Base-by-base conservation (phyloP, 257 asterid species). In the Ocimum tenuiflorum region DNA sequence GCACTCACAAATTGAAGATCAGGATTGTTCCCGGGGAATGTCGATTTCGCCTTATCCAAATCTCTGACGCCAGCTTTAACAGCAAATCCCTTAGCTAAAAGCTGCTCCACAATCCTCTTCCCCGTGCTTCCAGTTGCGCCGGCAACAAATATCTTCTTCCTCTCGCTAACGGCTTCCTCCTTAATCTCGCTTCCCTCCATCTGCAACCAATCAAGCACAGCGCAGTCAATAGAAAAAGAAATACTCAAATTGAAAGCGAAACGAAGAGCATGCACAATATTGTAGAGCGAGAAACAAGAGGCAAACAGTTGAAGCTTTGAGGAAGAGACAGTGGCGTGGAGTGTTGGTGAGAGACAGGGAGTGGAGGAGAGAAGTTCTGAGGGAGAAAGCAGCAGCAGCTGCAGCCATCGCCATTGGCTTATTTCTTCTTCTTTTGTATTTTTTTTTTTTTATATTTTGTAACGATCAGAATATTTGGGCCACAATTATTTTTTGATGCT, bases 121-220 rank as follows among this genome's bases (percentile, higher is more conserved):
- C 98, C 98, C 8, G 98, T 91, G 70, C 76, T 89, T 24, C 98
- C 98, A 23, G 94, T 77, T 7, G 98, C 98, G 20, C 98, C 98
- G 3, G 96, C 98, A 20, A 92, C 97, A 69, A 87, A 92, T 14
- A 92, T 74, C 55, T 74, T 91, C 87, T 85, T 89, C 69, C 78
- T 89, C 69, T 63, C 71, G 18, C 17, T 57, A n/a, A 48, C 63
- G 22, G 70, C 78, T 57, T 80, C 83, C 83, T 78, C 89, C 65
- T 58, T 77, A 65, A 87, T 77, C 74, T 85, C 89, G 59, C 80
- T 78, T 14, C 78, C 79, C 50, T 79, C 87, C 96, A 90, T 88
- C 97, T 87, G 75, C 38, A 78, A 60, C 22, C 74, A 69, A 48
- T 51, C 46, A 61, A 60, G 65, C 13, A 59, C 60, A 1, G 10